Conservation (phyloP, 1,139 yeast species). For the Debaryomyces sp. region DNA sequence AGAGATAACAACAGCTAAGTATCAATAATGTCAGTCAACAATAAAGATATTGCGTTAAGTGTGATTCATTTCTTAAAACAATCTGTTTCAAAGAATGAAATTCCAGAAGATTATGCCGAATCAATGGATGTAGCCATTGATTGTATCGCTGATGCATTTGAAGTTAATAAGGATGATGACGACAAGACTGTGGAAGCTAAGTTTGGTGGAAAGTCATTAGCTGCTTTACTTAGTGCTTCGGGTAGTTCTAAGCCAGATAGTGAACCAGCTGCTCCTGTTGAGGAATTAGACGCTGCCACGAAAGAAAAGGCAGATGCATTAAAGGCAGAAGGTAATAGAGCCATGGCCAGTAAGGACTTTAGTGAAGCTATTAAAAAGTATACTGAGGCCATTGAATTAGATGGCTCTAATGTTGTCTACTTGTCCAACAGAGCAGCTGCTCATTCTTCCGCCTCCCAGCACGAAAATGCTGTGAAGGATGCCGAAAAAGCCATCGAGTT, state of each 20-base stretch:
- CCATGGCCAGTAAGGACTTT: slow-evolving; percentile 81
- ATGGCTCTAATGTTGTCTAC: slow-evolving; percentile 78
- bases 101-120: slow-evolving; percentile 80
- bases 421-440: slow-evolving; percentile 98
- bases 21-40: slow-evolving; percentile 29
- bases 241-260: slow-evolving; percentile 9
- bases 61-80: slow-evolving; percentile 71
- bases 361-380: slow-evolving; percentile 73
- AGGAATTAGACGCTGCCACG: slow-evolving; percentile 54
- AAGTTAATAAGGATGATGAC: slow-evolving; percentile 56
- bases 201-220: slow-evolving; percentile 54
- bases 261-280: slow-evolving; percentile 20
- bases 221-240: slow-evolving; percentile 42
- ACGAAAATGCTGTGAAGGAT: slow-evolving; percentile 78
- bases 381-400: slow-evolving; percentile 75
- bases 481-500: slow-evolving; percentile 79
- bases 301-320: slow-evolving; percentile 79
- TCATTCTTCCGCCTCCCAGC: slow-evolving; percentile 74
- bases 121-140: slow-evolving; percentile 96
- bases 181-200: slow-evolving; percentile 33
- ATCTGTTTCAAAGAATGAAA: slow-evolving; percentile 62
- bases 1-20: background rate
- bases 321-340: slow-evolving; percentile 87
- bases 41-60: slow-evolving; percentile 74
- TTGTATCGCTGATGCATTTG: slow-evolving; percentile 87